Base-by-base conservation (phyloP, 345 rosid species). In the Brassica napus region DNA sequence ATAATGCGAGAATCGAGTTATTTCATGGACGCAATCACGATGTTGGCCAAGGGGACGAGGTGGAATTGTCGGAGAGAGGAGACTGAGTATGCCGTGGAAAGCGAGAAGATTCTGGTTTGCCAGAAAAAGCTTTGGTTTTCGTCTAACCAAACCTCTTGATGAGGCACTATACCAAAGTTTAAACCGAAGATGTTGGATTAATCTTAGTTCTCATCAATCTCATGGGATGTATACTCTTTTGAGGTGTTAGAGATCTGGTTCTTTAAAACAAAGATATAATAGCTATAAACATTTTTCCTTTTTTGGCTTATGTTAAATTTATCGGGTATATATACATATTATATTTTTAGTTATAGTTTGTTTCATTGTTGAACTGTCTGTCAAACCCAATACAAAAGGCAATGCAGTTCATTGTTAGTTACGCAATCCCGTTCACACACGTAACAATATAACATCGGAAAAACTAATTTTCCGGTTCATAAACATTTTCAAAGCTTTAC, bases 121-220 rank as follows among this genome's bases (percentile, higher is more conserved):
- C 90, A 91, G 90, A 95, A 95, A 77, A 93, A 89, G 60, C 93
- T 93, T 11, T 95, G 98, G 97, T 87, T 85, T 81, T 85, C 99
- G 1, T 80, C 83, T 47, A 81, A 65, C 59, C 77, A 81, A 65
- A 59, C 69, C 30, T 80, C 79, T 30, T 75, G 80, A 81, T 74
- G 24, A 11, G 54, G 12, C 7, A 31, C 7, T 62, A 32, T 68
- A 68, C 74, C 74, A 4, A 54, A 70, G 42, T 15, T 32, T 31
- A 60, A 61, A 72, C 76, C 47, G 69, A 10, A 42, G 16, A 62
- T 72, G 21, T 64, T 31, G 59, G 64, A 24, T 59, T 64, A 71
- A 28, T 65, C 55, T n/a, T 79, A 57, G 82, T 66, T 44, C 35
- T 62, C 30, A 32, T 63, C 54, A 54, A 24, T 10, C 64, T 8